Percentiles rank a stretch among this genome's conserved stretches.
These are phyloP conservation scores for Lenzites betulinus DNA, from an alignment of 768 basidiomycete species.

Conservation along the genomic window DNA sequence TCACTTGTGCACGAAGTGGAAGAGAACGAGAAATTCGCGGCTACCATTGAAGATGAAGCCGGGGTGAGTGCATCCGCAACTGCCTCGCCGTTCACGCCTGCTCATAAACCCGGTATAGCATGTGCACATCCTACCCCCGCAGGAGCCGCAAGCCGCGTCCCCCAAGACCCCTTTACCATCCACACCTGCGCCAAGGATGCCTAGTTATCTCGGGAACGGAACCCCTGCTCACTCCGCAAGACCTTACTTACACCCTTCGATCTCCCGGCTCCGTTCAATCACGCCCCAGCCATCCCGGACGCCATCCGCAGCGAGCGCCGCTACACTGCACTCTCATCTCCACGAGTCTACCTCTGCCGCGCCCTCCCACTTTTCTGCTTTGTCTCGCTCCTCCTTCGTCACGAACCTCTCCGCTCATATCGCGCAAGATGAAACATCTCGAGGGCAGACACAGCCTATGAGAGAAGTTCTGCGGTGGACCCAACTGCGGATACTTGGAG, in stretches of 20 bases:
- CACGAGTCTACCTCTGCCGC: constrained; percentile 52
- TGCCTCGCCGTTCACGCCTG: constrained; percentile 24
- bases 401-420: constrained; percentile 44
- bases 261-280: constrained; percentile 79
- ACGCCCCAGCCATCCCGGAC: constrained; percentile 49
- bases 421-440: constrained; percentile 24
- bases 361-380: constrained; percentile 66
- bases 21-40: constrained; percentile 35
- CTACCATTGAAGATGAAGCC: constrained; percentile 31
- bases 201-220: constrained; percentile 9
- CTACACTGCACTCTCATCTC: constrained; percentile 46
- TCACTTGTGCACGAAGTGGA: constrained; percentile 45
- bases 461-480: constrained; percentile 81
- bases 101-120: constrained; percentile 34
- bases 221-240: constrained; percentile 33
- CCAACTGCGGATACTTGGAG: constrained; percentile 56
- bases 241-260: constrained; percentile 70
- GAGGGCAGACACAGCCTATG: constrained; percentile 25
- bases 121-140: constrained; percentile 40
- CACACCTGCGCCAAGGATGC: constrained; percentile 7
- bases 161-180: constrained; percentile 12
- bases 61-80: constrained; percentile 34
- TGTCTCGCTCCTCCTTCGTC: constrained; percentile 69
- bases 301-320: constrained; percentile 43
- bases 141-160: constrained; percentile 18